A percentile compares a stretch with the other conserved stretches of the same genome.
These are phyloP conservation scores for Penicillium palitans DNA, from an alignment of 2,329 filamentous ascomycete species.

Conservation along the genomic window DNA sequence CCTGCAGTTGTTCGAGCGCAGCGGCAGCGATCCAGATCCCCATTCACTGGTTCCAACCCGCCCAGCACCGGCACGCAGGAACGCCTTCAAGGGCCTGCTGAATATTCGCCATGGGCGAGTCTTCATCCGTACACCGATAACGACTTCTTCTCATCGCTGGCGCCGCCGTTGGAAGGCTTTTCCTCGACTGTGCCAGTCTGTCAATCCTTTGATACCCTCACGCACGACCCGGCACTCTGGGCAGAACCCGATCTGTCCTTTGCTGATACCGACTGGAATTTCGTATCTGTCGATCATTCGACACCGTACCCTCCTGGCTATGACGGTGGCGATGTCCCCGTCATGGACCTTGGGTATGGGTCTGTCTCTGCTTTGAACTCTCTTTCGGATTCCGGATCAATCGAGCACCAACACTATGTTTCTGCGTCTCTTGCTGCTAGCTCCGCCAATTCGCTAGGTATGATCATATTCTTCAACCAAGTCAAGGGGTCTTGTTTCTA, in stretches of 20 bases:
- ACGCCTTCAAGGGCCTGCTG: constrained; percentile 21
- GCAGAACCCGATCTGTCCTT: constrained; percentile 23
- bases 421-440: constrained; percentile 15
- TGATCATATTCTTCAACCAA: neutral
- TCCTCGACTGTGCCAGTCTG: constrained; percentile 18
- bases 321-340: constrained; percentile 15
- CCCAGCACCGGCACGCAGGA: constrained; percentile 15
- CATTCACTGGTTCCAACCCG: constrained; percentile 20
- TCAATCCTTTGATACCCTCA: constrained; percentile 22
- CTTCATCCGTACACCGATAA: constrained; percentile 13
- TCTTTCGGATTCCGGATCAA: constrained; percentile 25
- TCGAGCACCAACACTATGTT: constrained; percentile 13
- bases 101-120: constrained; percentile 18
- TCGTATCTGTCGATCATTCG: constrained; percentile 12
- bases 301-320: constrained; percentile 11
- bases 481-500: neutral
- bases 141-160: constrained; percentile 14
- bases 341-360: constrained; percentile 16
- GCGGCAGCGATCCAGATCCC: constrained; percentile 17
- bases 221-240: constrained; percentile 24
- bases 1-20: constrained; percentile 22
- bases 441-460: constrained; percentile 23
- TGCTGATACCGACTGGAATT: constrained; percentile 25
- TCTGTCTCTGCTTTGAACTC: constrained; percentile 19
- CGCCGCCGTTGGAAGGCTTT: constrained; percentile 16